These are phyloP conservation scores for Solanum peruvianum DNA, from an alignment of 257 asterid genomes.

Conservation along the genomic window DNA sequence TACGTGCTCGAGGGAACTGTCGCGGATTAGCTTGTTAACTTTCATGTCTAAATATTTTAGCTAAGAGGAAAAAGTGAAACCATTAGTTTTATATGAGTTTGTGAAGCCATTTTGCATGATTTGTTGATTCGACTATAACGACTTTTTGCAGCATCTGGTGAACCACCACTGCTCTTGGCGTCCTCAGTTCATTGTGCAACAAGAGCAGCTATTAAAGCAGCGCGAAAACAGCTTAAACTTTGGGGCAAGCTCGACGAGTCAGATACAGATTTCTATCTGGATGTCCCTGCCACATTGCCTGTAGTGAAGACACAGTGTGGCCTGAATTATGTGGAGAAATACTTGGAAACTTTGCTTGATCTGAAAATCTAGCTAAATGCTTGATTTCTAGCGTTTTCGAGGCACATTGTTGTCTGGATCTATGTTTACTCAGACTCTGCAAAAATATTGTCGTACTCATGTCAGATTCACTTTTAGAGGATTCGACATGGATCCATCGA, in stretches of 20 bases:
- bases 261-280: constrained; percentile 30
- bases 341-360: constrained; percentile 22
- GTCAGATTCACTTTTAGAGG: neutral
- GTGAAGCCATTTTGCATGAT: neutral
- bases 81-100: neutral
- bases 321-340: constrained; percentile 37
- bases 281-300: constrained; percentile 70
- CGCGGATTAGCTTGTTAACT: neutral
- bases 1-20: neutral
- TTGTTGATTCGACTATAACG: neutral
- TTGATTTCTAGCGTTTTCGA: neutral
- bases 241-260: constrained; percentile 45
- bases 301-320: constrained; percentile 61
- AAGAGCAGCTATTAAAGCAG: constrained; percentile 63
- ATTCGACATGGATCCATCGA: rapidly evolving
- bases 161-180: constrained; percentile 70
- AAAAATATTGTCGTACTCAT: neutral
- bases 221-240: constrained; percentile 40
- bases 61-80: neutral
- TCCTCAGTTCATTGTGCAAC: constrained; percentile 74
- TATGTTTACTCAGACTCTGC: neutral
- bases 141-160: constrained; percentile 59
- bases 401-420: neutral
- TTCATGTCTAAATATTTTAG: neutral
- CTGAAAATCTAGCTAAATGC: neutral